phyloP scores from a whole-genome alignment of 2,329 filamentous ascomycete genomes.

The Claviceps sp. region DNA sequence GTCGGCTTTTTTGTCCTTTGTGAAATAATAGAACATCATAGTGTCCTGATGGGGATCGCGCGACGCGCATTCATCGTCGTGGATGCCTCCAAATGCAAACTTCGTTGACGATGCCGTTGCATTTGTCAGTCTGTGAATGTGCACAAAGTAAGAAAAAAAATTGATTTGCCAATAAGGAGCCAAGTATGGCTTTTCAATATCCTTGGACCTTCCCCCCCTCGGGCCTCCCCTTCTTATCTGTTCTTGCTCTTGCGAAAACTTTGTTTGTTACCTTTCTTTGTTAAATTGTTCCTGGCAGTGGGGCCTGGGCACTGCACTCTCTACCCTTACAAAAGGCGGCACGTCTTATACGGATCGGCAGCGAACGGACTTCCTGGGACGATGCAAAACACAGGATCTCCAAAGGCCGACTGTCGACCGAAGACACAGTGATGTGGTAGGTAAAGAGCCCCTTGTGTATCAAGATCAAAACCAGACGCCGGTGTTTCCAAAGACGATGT shows the following conservation, averaged over 20 bases:
- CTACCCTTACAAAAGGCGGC: background rate
- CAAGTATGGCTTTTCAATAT: too few species aligned
- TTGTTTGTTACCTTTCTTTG: background rate
- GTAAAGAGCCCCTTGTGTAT: constrained; percentile 51
- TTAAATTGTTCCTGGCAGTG: background rate
- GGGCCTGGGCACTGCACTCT: too few species aligned
- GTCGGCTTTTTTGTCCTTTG: constrained; percentile 43
- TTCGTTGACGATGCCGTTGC: constrained; percentile 24
- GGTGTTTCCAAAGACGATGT: constrained; percentile 47
- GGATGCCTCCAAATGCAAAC: constrained; percentile 23
- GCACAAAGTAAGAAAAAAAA: background rate
- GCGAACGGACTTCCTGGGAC: constrained; percentile 26
- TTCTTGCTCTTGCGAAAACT: background rate
- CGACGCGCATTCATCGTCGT: constrained; percentile 29
- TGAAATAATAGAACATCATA: constrained; percentile 37
- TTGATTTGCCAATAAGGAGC: background rate
- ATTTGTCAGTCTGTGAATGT: constrained; percentile 20
- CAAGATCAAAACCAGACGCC: constrained; percentile 42
- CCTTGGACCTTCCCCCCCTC: too few species aligned
- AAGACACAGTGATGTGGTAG: constrained; percentile 34
- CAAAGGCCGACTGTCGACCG: constrained; percentile 30
- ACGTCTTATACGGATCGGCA: constrained; percentile 15
- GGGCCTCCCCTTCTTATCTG: too few species aligned
- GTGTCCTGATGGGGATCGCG: constrained; percentile 23
- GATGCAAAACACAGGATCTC: constrained; percentile 35